These are phyloP conservation scores for Zelopaecilomyces penicillatus DNA, from an alignment of 2,329 filamentous ascomycete species.

Conservation along the genomic window DNA sequence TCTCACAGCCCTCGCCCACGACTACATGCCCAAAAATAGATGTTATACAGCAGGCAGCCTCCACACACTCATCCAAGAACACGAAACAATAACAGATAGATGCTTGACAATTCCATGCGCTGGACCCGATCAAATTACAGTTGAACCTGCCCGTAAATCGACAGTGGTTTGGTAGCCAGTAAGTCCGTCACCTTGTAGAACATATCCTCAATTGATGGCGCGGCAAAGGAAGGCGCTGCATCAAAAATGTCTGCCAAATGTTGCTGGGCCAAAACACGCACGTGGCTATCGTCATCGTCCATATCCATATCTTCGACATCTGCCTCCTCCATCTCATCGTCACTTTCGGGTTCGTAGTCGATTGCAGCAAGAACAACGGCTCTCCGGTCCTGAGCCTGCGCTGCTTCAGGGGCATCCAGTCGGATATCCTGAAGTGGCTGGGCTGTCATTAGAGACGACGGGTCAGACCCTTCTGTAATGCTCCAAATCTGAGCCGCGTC, in stretches of 20 bases:
- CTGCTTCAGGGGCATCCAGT: conserved; percentile 32
- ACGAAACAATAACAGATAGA: too few relatives aligned
- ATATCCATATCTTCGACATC: conserved; percentile 38
- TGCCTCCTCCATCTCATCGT: conserved; percentile 30
- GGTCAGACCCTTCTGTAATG: conserved; percentile 49
- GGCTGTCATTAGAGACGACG: conserved; percentile 42
- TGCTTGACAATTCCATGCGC: too few relatives aligned
- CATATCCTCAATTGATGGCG: conserved; percentile 65
- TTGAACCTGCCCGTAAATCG: neutral
- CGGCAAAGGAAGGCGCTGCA: conserved; percentile 56
- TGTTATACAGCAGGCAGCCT: too few relatives aligned
- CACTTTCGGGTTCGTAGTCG: conserved; percentile 34
- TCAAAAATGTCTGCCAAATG: conserved; percentile 64
- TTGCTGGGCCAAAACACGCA: conserved; percentile 58
- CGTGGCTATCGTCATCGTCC: conserved; percentile 41
- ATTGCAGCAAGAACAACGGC: conserved; percentile 28
- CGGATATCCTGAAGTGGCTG: conserved; percentile 47
- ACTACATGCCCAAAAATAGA: neutral
- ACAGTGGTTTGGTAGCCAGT: conserved; percentile 48
- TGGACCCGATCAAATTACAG: neutral
- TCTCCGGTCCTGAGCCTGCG: conserved; percentile 17
- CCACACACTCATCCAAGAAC: too few relatives aligned
- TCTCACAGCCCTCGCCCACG: too few relatives aligned
- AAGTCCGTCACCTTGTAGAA: conserved; percentile 61
- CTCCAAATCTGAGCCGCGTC: conserved; percentile 65